These are phyloP conservation scores for Tylopilus sp. DNA, from an alignment of 1,284 basidiomycete genomes.

Conservation along the genomic window DNA sequence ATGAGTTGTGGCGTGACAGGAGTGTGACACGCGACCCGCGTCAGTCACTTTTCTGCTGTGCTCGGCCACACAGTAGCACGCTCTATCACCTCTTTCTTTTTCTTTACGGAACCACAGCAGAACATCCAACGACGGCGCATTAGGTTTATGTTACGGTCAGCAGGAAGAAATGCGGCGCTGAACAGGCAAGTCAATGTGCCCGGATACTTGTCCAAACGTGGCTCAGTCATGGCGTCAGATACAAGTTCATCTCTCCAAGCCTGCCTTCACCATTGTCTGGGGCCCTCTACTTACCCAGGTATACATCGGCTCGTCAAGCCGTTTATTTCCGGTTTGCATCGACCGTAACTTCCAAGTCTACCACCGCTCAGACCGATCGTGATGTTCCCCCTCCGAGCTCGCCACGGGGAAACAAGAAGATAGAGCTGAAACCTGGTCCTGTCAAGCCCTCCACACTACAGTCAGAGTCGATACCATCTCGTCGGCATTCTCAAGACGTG, in stretches of 20 bases:
- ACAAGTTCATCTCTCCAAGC: constrained; percentile 17
- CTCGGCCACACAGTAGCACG: background rate
- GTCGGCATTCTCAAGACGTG: constrained; percentile 6
- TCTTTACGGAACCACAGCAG: constrained; percentile 12
- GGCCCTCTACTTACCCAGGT: constrained; percentile 6
- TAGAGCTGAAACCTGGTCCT: constrained; percentile 64
- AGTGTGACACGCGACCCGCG: constrained; percentile 5
- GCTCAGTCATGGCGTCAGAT: constrained; percentile 17
- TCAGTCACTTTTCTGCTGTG: background rate
- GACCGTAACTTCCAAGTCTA: constrained; percentile 30
- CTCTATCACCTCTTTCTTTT: background rate
- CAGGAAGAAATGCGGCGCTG: constrained; percentile 30
- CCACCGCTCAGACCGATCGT: constrained; percentile 16
- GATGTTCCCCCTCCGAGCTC: constrained; percentile 20
- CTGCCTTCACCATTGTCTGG: background rate
- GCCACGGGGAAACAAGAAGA: constrained; percentile 54
- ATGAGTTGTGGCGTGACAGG: constrained; percentile 11
- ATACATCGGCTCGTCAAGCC: background rate
- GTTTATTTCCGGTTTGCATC: constrained; percentile 23
- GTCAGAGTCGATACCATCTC: constrained; percentile 13
- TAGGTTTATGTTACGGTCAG: constrained; percentile 33
- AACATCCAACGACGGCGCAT: constrained; percentile 10
- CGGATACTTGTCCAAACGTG: background rate
- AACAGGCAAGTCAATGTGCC: constrained; percentile 22
- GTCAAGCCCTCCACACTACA: constrained; percentile 46